Conservation (phyloP, 2,329 filamentous ascomycete species). For the Achaetomium macrosporum region DNA sequence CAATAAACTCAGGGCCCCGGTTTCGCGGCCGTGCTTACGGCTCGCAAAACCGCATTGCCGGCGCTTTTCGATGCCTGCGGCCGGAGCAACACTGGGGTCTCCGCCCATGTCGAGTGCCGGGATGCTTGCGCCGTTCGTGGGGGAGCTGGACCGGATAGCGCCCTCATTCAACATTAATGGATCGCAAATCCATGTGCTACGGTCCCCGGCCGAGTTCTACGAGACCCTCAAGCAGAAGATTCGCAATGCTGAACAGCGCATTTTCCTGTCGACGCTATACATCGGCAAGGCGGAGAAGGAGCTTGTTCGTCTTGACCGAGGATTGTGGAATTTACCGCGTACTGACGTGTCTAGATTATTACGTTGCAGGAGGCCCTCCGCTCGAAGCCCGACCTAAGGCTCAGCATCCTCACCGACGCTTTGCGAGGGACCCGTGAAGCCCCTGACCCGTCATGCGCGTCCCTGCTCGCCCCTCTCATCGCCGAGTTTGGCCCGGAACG, state of each 20-base stretch:
- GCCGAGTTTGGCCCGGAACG: slow-evolving; percentile 75
- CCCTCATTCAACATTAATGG: slow-evolving; percentile 85
- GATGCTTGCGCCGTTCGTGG: slow-evolving; percentile 49
- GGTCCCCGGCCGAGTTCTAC: slow-evolving; percentile 84
- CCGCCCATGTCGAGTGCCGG: slow-evolving; percentile 31
- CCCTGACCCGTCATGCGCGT: slow-evolving; percentile 79
- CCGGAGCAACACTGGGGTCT: slow-evolving; percentile 21
- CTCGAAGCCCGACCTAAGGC: slow-evolving; percentile 65
- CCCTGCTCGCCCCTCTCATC: slow-evolving; percentile 77
- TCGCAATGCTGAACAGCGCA: slow-evolving; percentile 64
- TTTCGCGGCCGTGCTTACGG: slow-evolving; percentile 20
- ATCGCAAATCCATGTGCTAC: slow-evolving; percentile 72
- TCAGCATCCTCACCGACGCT: slow-evolving; percentile 88
- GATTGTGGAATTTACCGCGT: background rate
- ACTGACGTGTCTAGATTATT: slow-evolving; percentile 50
- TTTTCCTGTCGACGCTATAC: slow-evolving; percentile 95
- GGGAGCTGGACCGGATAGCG: slow-evolving; percentile 79
- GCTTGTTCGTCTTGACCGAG: slow-evolving; percentile 45
- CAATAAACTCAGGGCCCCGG: slow-evolving; percentile 20
- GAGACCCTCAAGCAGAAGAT: slow-evolving; percentile 87
- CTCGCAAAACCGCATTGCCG: slow-evolving; percentile 34
- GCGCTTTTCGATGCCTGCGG: slow-evolving; percentile 36
- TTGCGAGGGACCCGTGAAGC: slow-evolving; percentile 87
- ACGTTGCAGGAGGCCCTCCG: slow-evolving; percentile 70
- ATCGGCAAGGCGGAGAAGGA: slow-evolving; percentile 92